A percentile compares a stretch with the other conserved stretches of the same genome.
Evolutionary conservation across 2,329 filamentous ascomycete genomes (phyloP).

Genomic region (Parastagonospora avenae): DNA sequence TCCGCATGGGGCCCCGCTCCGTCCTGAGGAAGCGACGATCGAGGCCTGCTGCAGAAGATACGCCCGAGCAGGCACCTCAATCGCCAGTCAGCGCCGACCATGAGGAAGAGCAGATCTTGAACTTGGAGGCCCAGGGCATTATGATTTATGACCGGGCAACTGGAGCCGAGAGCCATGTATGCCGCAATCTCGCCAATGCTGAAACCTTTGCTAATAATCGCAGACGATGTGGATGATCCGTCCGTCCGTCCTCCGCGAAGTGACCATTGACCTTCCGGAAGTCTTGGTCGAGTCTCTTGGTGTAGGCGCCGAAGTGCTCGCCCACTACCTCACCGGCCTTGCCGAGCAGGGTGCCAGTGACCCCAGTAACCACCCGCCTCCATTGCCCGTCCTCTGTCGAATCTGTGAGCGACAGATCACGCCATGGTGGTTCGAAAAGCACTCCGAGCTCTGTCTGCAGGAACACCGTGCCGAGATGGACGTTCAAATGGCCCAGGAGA

Average conservation of each 20-base stretch:
- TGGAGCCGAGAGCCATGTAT: constrained; percentile 87
- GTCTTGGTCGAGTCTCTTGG: constrained; percentile 92
- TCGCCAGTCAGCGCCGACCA: constrained; percentile 31
- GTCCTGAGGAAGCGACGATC: constrained; percentile 39
- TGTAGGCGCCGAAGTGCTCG: constrained; percentile 91
- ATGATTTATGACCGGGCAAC: constrained; percentile 94
- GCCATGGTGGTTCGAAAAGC: constrained; percentile 99
- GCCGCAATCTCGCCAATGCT: constrained; percentile 43
- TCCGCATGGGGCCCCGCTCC: constrained; percentile 44
- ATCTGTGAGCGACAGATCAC: constrained; percentile 98
- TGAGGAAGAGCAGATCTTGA: constrained; percentile 63
- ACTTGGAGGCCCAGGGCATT: constrained; percentile 94
- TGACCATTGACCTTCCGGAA: constrained; percentile 91
- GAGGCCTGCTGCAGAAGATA: constrained; percentile 29
- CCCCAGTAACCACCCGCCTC: constrained; percentile 76
- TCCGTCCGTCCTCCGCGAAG: constrained; percentile 85
- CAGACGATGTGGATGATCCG: constrained; percentile 99
- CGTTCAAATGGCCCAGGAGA: constrained; percentile 94
- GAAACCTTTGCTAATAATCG: constrained; percentile 27
- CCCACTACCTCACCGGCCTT: constrained; percentile 87
- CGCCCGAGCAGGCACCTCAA: constrained; percentile 36
- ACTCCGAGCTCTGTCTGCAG: constrained; percentile 93
- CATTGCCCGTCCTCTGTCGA: constrained; percentile 85
- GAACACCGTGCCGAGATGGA: constrained; percentile 98
- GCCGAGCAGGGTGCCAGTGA: constrained; percentile 82